Evolutionary conservation across 2,329 filamentous ascomycete species (phyloP), one percentile per base, ranked within the genome.

Genomic region (Pestalotiopsis sp.): DNA sequence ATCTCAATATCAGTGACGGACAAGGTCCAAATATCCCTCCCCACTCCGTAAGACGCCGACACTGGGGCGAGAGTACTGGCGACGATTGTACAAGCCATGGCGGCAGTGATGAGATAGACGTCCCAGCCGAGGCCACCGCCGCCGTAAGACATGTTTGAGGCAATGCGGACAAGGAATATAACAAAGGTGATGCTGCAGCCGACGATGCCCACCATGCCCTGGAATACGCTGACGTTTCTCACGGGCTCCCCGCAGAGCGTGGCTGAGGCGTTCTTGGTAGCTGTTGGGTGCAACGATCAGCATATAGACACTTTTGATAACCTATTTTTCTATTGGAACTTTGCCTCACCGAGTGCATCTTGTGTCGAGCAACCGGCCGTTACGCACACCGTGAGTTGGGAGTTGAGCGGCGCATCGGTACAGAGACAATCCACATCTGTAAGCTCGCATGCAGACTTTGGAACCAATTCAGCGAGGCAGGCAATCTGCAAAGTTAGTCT

Each of bases 21-120:
- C 13, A 72, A 59, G 1, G 66, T 69, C 70, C 70, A 72, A 5
- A 70, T 72, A n/a, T 72, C 70, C 60, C 66, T 66, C 13, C 70
- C 70, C 1, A 72, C 67, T 12, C 70, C 70, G 40, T 69, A 60
- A 7, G 45, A 14, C 20, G 61, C 66, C 20, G 66, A 58, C 62
- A 17, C n/a, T 13, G 63, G 41, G 31, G 58, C 62, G 25, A 70
- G 23, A 9, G 45, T 11, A 9, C 66, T 70, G 3, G 69, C 64
- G 4, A 66, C 49, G 1, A 67, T 41, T 5, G 68, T 65, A 2
- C 68, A 41, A 2, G 61, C 20, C 64, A 71, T 65, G 31, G 68
- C 52, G 5, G 40, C 45, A 27, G 59, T 61, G 25, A 70, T 70
- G 23, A 59, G 59, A n/a, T 49, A 71, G 38, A 69, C 68, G n/a